phyloP scores from a whole-genome alignment of 371 early-diverging fungal genomes.

The Zancudomyces culisetae region DNA sequence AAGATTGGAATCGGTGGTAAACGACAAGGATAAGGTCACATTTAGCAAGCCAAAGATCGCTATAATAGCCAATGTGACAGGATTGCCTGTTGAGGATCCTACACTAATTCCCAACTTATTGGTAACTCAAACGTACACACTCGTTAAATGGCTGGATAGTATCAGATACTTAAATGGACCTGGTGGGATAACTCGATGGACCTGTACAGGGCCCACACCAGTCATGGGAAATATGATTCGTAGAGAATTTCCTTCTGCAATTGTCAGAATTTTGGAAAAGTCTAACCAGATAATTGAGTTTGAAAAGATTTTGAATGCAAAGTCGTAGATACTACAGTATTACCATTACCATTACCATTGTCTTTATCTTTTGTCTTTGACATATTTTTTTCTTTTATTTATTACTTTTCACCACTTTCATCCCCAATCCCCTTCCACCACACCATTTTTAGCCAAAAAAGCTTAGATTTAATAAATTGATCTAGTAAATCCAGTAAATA shows the following conservation, averaged over 20 bases:
- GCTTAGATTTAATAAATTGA: too few species aligned
- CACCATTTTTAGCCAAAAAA: too few species aligned
- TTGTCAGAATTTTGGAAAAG: constrained; percentile 25
- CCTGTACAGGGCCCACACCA: constrained; percentile 69
- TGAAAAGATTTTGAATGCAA: constrained; percentile 12
- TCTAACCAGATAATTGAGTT: constrained; percentile 15
- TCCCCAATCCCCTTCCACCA: too few species aligned
- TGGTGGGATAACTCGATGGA: constrained; percentile 59
- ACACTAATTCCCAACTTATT: constrained; percentile 49
- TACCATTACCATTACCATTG: too few species aligned
- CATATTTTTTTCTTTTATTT: too few species aligned
- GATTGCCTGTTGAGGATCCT: constrained; percentile 39
- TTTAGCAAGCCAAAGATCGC: constrained; percentile 48
- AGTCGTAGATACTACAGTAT: too few species aligned
- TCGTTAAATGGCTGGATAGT: constrained; percentile 79
- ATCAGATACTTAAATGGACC: constrained; percentile 50
- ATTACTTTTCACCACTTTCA: too few species aligned
- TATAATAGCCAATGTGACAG: constrained; percentile 83
- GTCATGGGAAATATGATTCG: constrained; percentile 72
- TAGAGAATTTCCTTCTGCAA: constrained; percentile 71
- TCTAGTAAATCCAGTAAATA: too few species aligned
- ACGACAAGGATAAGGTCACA: constrained; percentile 24
- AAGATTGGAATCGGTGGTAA: constrained; percentile 48
- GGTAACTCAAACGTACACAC: constrained; percentile 54
- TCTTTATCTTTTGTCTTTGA: too few species aligned